phyloP scores from a whole-genome alignment of 345 rosid species.

The Stellera chamaejasme region DNA sequence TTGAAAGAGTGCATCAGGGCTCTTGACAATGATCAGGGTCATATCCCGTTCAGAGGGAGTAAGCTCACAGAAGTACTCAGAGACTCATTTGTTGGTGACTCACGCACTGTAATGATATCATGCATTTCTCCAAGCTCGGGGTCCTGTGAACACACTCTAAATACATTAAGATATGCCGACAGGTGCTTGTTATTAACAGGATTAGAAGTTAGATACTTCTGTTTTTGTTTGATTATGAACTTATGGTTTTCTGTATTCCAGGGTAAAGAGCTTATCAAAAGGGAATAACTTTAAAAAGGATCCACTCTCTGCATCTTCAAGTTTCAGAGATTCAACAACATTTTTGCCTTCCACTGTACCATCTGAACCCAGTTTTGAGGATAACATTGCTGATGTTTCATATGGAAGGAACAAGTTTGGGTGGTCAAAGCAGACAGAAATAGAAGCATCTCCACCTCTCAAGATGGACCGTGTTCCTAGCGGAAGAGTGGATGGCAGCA shows the following conservation, averaged over 20 bases:
- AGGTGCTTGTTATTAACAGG: constrained; percentile 27
- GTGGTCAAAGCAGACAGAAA: constrained; percentile 34
- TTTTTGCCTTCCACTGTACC: constrained; percentile 23
- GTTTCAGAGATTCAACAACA: constrained; percentile 37
- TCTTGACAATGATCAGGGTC: constrained; percentile 61
- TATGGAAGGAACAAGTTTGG: constrained; percentile 32
- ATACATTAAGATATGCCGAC: constrained; percentile 63
- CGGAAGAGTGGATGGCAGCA: constrained; percentile 27
- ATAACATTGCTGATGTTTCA: constrained; percentile 20
- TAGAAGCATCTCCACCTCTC: constrained; percentile 27
- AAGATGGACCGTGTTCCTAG: constrained; percentile 24
- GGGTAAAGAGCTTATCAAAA: constrained; percentile 66
- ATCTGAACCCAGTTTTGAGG: constrained; percentile 22
- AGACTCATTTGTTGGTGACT: constrained; percentile 67
- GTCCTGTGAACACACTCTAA: constrained; percentile 62
- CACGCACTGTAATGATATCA: constrained; percentile 66
- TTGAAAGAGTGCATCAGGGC: constrained; percentile 66
- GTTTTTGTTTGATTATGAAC: constrained; percentile 2
- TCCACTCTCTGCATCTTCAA: constrained; percentile 27
- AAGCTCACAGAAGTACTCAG: constrained; percentile 66
- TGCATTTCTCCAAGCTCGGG: constrained; percentile 68
- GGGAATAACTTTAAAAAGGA: constrained; percentile 42
- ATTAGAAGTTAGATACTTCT: neutral
- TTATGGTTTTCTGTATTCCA: constrained; percentile 20
- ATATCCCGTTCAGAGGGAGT: constrained; percentile 67